Evolutionary conservation across 805 yeast species (phyloP).

Genomic region (Scheffersomyces lignosus): DNA sequence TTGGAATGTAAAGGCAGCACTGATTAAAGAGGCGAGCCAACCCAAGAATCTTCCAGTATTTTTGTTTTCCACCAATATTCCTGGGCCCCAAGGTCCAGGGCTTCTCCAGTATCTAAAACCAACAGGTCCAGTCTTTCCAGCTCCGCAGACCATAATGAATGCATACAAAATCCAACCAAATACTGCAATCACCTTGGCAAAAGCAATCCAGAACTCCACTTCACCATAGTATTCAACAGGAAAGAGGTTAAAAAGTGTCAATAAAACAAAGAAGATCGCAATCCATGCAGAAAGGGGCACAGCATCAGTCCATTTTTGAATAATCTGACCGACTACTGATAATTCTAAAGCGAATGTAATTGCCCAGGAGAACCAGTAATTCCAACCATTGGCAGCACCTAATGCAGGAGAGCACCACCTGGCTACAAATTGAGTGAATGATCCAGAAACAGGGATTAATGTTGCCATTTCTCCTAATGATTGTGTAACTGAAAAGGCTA

Average conservation of each 20-base stretch:
- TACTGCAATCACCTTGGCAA: slow-evolving; percentile 65
- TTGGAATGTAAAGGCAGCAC: slow-evolving; percentile 79
- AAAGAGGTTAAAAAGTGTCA: slow-evolving; percentile 55
- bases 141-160: slow-evolving; percentile 74
- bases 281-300: slow-evolving; percentile 78
- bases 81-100: slow-evolving; percentile 77
- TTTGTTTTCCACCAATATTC: slow-evolving; percentile 48
- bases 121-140: slow-evolving; percentile 64
- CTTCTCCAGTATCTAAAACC: slow-evolving; percentile 82
- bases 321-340: slow-evolving; percentile 66
- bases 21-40: slow-evolving; percentile 66
- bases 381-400: slow-evolving; percentile 72
- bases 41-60: slow-evolving; percentile 64
- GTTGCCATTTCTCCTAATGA: slow-evolving; percentile 83
- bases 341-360: slow-evolving; percentile 74
- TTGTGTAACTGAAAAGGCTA: slow-evolving; percentile 68
- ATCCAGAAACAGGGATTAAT: slow-evolving; percentile 65
- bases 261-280: slow-evolving; percentile 58
- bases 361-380: slow-evolving; percentile 79
- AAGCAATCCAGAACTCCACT: slow-evolving; percentile 73
- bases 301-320: slow-evolving; percentile 63
- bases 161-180: slow-evolving; percentile 70
- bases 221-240: slow-evolving; percentile 76
- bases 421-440: slow-evolving; percentile 69
- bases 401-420: slow-evolving; percentile 68